Evolutionary conservation across 176 grass and related monocot genomes (phyloP).

Genomic region (Raddia guianensis): DNA sequence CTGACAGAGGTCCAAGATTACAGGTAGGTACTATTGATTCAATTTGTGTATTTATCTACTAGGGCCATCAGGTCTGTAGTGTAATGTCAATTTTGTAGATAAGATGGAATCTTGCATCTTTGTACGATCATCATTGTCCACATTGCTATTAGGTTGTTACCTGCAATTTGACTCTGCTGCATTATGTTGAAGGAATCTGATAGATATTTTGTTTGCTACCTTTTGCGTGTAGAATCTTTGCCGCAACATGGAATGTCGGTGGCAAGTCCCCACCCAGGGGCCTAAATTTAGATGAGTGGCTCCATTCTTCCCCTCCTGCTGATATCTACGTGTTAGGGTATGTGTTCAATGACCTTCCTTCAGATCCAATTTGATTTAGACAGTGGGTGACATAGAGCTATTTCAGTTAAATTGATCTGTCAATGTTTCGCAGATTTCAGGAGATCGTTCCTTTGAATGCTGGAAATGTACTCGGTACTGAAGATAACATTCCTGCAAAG

Average conservation of each 20-base stretch:
- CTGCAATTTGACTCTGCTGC: constrained; percentile 12
- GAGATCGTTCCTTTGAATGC: constrained; percentile 93
- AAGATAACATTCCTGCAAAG: constrained; percentile 81
- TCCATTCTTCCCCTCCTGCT: constrained; percentile 77
- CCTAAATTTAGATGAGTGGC: constrained; percentile 84
- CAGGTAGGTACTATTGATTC: constrained; percentile 57
- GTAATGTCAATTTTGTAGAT: constrained; percentile 3
- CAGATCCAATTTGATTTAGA: background rate
- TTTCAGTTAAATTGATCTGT: constrained; percentile 35
- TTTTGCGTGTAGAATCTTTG: constrained; percentile 70
- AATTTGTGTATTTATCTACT: constrained; percentile 33
- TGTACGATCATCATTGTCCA: constrained; percentile 21
- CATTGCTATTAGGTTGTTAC: constrained; percentile 18
- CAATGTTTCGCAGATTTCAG: constrained; percentile 60
- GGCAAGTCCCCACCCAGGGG: constrained; percentile 78
- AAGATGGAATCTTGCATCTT: constrained; percentile 9
- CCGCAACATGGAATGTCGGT: constrained; percentile 87
- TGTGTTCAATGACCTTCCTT: constrained; percentile 13
- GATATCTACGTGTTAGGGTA: constrained; percentile 92
- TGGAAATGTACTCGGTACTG: constrained; percentile 82
- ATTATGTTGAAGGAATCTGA: constrained; percentile 32
- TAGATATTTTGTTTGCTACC: background rate
- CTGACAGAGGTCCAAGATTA: constrained; percentile 84
- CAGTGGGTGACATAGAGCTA: background rate
- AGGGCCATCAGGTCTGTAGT: constrained; percentile 19